Evolutionary conservation across 306 rosid species (phyloP).

Genomic region (Cucumis melo): DNA sequence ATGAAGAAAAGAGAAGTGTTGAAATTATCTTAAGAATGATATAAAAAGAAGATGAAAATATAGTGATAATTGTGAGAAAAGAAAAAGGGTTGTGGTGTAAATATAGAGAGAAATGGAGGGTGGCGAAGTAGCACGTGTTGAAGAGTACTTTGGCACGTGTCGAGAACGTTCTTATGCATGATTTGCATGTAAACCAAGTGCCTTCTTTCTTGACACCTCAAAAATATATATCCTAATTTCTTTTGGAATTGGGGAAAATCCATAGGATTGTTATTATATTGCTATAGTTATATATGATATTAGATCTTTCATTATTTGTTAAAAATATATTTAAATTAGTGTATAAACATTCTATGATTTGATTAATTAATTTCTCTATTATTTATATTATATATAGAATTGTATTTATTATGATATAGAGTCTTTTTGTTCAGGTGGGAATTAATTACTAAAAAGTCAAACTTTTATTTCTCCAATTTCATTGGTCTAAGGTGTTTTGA

Average conservation of each 20-base stretch:
- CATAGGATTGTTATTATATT: no score
- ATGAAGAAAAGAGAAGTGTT: no score
- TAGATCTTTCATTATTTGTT: no score
- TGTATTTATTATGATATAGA: background rate
- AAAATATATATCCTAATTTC: background rate
- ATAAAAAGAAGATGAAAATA: background rate
- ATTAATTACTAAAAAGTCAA: background rate
- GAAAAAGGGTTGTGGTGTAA: background rate
- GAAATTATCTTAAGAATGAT: no score
- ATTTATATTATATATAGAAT: no score
- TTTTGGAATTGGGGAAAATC: no score
- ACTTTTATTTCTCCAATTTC: background rate
- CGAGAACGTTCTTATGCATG: slow-evolving; percentile 37
- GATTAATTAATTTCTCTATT: no score
- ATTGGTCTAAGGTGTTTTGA: no score
- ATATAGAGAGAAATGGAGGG: background rate
- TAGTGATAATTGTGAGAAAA: background rate
- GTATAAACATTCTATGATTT: no score
- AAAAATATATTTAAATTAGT: no score
- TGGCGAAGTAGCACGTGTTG: slow-evolving; percentile 26
- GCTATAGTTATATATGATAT: no score
- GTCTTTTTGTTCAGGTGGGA: background rate
- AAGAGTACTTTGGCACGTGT: slow-evolving; percentile 32
- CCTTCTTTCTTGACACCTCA: background rate
- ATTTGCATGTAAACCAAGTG: slow-evolving; percentile 30